phyloP scores from a whole-genome alignment of 768 basidiomycete genomes.

The Tricholoma bakamatsutake region DNA sequence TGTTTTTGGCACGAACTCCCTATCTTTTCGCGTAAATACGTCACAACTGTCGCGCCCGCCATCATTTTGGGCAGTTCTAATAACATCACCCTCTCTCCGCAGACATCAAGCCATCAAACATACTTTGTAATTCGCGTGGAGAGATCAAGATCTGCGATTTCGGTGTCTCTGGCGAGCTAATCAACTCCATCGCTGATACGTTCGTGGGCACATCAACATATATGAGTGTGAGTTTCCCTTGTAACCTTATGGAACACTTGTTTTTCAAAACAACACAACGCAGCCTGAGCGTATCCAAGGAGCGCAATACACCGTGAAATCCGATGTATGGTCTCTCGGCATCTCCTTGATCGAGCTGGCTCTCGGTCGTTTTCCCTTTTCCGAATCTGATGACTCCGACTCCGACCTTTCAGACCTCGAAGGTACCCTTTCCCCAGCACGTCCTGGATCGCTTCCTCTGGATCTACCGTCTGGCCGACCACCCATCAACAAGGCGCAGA shows the following conservation, averaged over 20 bases:
- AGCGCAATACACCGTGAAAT: slow-evolving; percentile 97
- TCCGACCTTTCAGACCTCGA: slow-evolving; percentile 79
- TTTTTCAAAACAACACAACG: not conserved
- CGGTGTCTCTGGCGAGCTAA: slow-evolving; percentile 96
- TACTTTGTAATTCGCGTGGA: slow-evolving; percentile 88
- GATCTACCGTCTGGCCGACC: slow-evolving; percentile 31
- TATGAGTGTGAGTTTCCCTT: slow-evolving; percentile 81
- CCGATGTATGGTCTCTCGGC: slow-evolving; percentile 98
- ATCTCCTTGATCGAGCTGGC: slow-evolving; percentile 97
- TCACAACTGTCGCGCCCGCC: not conserved
- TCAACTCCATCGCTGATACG: slow-evolving; percentile 98
- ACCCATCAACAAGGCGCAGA: slow-evolving; percentile 46
- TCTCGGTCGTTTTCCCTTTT: slow-evolving; percentile 95
- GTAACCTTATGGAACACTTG: slow-evolving; percentile 6
- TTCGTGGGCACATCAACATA: slow-evolving; percentile 99
- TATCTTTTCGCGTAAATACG: not conserved
- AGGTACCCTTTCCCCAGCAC: slow-evolving; percentile 69
- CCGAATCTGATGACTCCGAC: slow-evolving; percentile 72
- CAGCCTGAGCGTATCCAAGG: slow-evolving; percentile 99
- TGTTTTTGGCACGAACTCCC: not conserved
- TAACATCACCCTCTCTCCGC: slow-evolving; percentile 11
- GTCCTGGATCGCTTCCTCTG: slow-evolving; percentile 50
- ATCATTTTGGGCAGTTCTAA: not conserved
- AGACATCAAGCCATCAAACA: slow-evolving; percentile 99
- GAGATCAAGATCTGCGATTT: slow-evolving; percentile 99